Evolutionary conservation across 2,329 filamentous ascomycete species (phyloP).

Genomic region (Botrytis porri): DNA sequence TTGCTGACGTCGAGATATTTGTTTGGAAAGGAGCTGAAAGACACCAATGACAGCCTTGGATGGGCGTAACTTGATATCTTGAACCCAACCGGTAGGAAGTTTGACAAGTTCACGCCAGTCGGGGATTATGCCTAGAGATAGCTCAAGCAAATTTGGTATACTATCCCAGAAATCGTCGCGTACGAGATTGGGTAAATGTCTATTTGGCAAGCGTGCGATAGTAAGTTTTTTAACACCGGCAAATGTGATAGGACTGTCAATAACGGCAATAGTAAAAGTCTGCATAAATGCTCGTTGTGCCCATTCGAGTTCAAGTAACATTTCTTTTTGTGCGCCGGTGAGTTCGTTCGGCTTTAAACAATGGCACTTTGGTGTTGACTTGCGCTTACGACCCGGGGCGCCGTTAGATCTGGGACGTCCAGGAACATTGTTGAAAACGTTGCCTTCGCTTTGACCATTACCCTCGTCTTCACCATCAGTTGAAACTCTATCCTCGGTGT

Average conservation of each 20-base stretch:
- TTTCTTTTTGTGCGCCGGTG: conserved; percentile 63
- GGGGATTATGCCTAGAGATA: conserved; percentile 60
- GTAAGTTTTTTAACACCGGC: conserved; percentile 55
- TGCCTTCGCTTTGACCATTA: neutral
- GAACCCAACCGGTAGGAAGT: conserved; percentile 49
- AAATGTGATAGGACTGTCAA: conserved; percentile 57
- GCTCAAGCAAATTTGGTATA: conserved; percentile 51
- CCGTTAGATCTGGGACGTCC: neutral
- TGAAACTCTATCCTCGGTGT: neutral
- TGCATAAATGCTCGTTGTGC: conserved; percentile 66
- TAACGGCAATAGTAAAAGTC: conserved; percentile 62
- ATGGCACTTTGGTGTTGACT: conserved; percentile 20
- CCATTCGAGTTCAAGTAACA: conserved; percentile 67
- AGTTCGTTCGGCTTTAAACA: conserved; percentile 50
- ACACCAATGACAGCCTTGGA: conserved; percentile 51
- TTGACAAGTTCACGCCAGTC: conserved; percentile 62
- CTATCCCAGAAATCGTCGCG: conserved; percentile 60
- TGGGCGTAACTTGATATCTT: conserved; percentile 49
- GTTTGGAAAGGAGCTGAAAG: conserved; percentile 49
- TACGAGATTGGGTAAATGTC: conserved; percentile 54
- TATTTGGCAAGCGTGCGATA: conserved; percentile 62
- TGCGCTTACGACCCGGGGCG: conserved; percentile 14
- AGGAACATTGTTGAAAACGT: neutral
- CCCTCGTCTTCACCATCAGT: neutral
- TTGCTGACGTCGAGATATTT: conserved; percentile 47